Evolutionary conservation across 768 basidiomycete species (phyloP).

Genomic region (Amanita jacksonii): DNA sequence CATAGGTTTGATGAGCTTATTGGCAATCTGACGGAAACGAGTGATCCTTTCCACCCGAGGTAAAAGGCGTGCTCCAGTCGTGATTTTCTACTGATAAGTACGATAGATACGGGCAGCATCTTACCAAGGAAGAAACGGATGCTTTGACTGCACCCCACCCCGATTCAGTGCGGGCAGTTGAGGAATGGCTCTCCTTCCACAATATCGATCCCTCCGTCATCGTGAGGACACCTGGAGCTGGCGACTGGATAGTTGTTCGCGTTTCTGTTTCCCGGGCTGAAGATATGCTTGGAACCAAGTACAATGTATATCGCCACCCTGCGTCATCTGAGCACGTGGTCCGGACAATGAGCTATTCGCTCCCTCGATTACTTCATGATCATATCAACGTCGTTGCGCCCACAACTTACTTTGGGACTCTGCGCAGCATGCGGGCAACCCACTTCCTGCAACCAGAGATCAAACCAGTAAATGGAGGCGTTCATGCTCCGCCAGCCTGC

Average conservation of each 20-base stretch:
- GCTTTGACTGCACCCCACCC: constrained; percentile 44
- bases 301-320: too few species aligned
- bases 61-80: constrained; percentile 10
- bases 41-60: constrained; percentile 43
- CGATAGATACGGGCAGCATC: constrained; percentile 47
- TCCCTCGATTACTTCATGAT: constrained; percentile 41
- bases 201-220: constrained; percentile 29
- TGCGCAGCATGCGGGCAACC: constrained; percentile 42
- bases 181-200: constrained; percentile 46
- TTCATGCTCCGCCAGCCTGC: constrained; percentile 38
- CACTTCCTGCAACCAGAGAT: constrained; percentile 44
- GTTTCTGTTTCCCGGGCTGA: constrained; percentile 50
- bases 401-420: constrained; percentile 54
- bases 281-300: constrained; percentile 48
- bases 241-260: constrained; percentile 47
- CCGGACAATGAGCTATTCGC: too few species aligned
- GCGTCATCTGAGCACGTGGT: too few species aligned
- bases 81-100: not conserved
- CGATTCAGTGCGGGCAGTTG: constrained; percentile 37
- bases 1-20: constrained; percentile 42
- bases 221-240: constrained; percentile 32
- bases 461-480: constrained; percentile 27
- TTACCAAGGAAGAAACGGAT: constrained; percentile 49
- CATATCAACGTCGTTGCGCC: constrained; percentile 55
- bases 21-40: constrained; percentile 41